Conservation (phyloP, 75 land plant species). For the Ceratopteris richardii region DNA sequence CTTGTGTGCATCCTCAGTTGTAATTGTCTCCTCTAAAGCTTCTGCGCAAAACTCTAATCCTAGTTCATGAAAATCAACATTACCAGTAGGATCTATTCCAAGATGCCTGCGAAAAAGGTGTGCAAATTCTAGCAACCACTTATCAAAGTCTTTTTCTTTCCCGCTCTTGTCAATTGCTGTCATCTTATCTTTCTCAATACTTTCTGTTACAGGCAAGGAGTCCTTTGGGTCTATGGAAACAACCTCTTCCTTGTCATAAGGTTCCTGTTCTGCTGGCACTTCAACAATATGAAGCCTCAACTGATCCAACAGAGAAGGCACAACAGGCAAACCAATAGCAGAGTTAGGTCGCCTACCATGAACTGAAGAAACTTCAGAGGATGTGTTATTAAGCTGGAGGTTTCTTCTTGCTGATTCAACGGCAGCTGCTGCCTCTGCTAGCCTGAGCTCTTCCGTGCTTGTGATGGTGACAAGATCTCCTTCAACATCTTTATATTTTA, state of each 20-base stretch:
- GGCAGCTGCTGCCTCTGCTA: conserved; percentile 22
- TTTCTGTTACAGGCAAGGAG: conserved; percentile 11
- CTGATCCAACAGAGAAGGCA: background rate
- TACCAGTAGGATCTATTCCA: conserved; percentile 79
- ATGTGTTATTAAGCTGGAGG: background rate
- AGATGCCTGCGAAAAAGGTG: conserved; percentile 67
- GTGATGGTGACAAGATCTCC: conserved; percentile 79
- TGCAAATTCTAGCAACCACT: conserved; percentile 79
- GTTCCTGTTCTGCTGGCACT: conserved; percentile 68
- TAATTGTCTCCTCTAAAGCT: conserved; percentile 70
- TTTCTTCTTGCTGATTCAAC: too few relatives aligned
- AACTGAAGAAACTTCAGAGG: too few relatives aligned
- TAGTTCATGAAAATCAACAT: conserved; percentile 69
- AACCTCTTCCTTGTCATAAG: conserved; percentile 50
- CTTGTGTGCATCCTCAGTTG: conserved; percentile 72
- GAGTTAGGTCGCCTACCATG: conserved; percentile 9
- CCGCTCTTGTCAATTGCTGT: conserved; percentile 11
- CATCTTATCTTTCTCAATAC: conserved; percentile 7
- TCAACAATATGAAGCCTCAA: conserved; percentile 68
- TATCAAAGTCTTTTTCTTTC: conserved; percentile 70
- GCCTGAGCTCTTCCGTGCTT: conserved; percentile 48
- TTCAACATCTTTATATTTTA: conserved; percentile 67
- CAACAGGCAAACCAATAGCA: background rate
- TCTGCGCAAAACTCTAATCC: conserved; percentile 82
- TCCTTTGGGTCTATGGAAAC: conserved; percentile 9